Conservation (phyloP, 148 eudicot species). For the Amaranthus hypochondriacus region DNA sequence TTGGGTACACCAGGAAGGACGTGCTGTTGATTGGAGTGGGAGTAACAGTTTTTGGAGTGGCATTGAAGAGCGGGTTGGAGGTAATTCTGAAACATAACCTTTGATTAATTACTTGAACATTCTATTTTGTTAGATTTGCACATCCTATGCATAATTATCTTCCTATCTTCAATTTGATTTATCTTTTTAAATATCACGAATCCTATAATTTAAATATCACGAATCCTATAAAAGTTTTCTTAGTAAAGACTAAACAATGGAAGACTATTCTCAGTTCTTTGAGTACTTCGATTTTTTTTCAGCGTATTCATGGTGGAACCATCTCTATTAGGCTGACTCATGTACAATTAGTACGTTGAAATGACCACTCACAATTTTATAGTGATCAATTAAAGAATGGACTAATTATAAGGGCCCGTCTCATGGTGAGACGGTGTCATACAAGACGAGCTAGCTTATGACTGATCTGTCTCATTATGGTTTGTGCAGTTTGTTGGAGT, state of each 20-base stretch:
- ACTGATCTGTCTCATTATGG: constrained; percentile 5
- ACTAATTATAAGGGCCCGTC: too few species aligned
- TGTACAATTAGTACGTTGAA: too few species aligned
- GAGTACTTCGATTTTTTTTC: neutral
- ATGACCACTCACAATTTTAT: too few species aligned
- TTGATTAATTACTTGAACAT: neutral
- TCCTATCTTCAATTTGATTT: neutral
- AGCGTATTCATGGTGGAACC: too few species aligned
- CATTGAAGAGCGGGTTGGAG: constrained; percentile 85
- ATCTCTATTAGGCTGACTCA: too few species aligned
- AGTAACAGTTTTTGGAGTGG: constrained; percentile 64
- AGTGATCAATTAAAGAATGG: too few species aligned
- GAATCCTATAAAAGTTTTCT: neutral
- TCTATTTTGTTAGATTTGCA: neutral
- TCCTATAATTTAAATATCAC: neutral
- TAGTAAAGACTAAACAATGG: too few species aligned
- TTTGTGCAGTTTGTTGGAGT: constrained; percentile 65
- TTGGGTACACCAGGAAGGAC: constrained; percentile 90
- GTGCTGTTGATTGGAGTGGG: constrained; percentile 88
- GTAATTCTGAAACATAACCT: constrained; percentile 26
- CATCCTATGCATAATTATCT: neutral
- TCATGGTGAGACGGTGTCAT: too few species aligned
- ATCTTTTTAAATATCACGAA: neutral
- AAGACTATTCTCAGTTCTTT: neutral
- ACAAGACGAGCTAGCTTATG: neutral